Base-by-base conservation (phyloP, 164 flowering plant genomes). In the Paratinospora sagittata region DNA sequence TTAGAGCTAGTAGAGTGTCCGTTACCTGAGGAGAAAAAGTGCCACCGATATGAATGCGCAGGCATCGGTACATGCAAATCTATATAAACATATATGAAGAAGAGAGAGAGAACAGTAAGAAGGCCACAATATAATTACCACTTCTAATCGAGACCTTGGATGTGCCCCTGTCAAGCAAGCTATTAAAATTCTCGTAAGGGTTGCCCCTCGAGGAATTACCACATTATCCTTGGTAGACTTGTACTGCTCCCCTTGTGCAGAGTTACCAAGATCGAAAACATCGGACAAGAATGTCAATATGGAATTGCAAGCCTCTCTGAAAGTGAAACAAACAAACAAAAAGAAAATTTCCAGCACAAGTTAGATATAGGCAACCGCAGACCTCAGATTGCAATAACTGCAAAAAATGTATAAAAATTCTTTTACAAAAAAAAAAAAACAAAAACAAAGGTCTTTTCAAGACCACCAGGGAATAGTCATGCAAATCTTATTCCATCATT, bases 111-210 rank as follows among this genome's bases (percentile, higher is more conserved):
- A 10, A 55, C 21, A 72, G 49, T 36, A n/a, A 68, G 66, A 37
- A n/a, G 55, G 58, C 8, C 23, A n/a, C n/a, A 33, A 37, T 34
- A 57, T 62, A 41, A 63, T 52, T 78, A 93, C 99, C 85, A 86
- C 81, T 80, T 93, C 98, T 19, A 93, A 65, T 70, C 98, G 87
- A 63, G 98, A 91, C 69, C 86, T 85, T 23, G 99, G 97, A 9
- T 91, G 93, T 17, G 99, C 99, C 79, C 99, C 99, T 10, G 97
- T 84, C 67, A 91, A 76, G n/a, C 89, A 86, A 71, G 98, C 98
- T 68, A 96, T 77, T 76, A 96, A 81, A 70, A 96, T 82, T 84
- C 99, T 84, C 65, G 92, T 82, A 67, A 96, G 81, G 70, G 61
- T 84, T 30, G 89, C 61, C 45, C 99, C 99, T 69, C 99, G 89